A percentile compares a stretch with the other conserved stretches of the same genome.
Evolutionary conservation across 1,139 yeast genomes (phyloP).

Genomic region (Geotrichum citri-aurantii): DNA sequence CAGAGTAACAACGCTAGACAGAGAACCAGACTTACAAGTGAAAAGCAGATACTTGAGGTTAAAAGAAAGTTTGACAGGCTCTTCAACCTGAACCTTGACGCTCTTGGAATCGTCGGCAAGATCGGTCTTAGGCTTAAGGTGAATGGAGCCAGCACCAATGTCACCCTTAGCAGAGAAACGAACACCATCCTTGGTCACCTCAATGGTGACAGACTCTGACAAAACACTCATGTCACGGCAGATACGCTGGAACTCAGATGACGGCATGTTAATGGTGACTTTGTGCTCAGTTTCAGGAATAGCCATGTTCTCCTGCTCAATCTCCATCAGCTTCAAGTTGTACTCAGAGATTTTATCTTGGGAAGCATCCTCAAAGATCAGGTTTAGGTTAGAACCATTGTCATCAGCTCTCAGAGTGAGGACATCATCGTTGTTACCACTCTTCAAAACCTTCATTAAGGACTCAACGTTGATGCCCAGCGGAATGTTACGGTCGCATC

Average conservation of each 20-base stretch:
- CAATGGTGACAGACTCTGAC: conserved; percentile 79
- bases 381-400: conserved; percentile 71
- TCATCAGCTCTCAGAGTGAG: conserved; percentile 90
- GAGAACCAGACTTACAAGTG: conserved; percentile 83
- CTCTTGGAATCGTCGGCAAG: conserved; percentile 73
- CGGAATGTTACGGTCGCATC: conserved; percentile 93
- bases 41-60: conserved; percentile 87
- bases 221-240: conserved; percentile 82
- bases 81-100: conserved; percentile 70
- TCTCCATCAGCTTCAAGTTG: conserved; percentile 88
- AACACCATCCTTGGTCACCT: conserved; percentile 88
- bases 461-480: conserved; percentile 88
- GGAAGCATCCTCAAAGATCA: conserved; percentile 78
- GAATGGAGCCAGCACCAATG: conserved; percentile 80
- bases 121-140: conserved; percentile 78
- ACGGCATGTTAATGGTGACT: conserved; percentile 80
- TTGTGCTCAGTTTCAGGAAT: conserved; percentile 94
- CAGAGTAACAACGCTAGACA: conserved; percentile 70
- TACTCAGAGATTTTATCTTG: conserved; percentile 91
- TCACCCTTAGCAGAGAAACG: conserved; percentile 91
- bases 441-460: conserved; percentile 77
- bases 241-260: conserved; percentile 80
- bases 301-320: conserved; percentile 89
- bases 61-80: conserved; percentile 84
- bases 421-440: conserved; percentile 87